Base-by-base conservation (phyloP, 345 rosid genomes). In the Acer campestre region DNA sequence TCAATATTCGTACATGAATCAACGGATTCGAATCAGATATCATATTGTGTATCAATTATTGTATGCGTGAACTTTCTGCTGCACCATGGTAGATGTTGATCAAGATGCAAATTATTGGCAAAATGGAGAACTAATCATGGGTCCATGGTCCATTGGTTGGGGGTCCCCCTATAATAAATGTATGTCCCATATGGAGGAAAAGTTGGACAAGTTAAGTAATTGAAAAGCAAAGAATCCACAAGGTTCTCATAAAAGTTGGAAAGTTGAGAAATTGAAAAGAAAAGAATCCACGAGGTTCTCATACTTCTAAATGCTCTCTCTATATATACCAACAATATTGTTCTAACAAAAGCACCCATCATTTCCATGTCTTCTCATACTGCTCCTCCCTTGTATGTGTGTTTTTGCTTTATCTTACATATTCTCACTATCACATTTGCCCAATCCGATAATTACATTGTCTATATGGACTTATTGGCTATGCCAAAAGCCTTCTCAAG, bases 381-480 rank as follows among this genome's bases (percentile, higher is more conserved):
- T 1, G 55, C 75, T 67, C 22, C 48, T 67, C 38, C 48, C 74
- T 29, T 77, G 22, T 75, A 2, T 27, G 4, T 68, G 23, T 61
- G 62, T 38, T 61, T 78, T 72, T 49, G 25, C 64, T 78, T 82
- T 40, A 14, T 74, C 51, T 38, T 69, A n/a, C 48, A 35, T 35
- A 35, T 23, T 20, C 11, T 75, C 59, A 20, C 65, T 22, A 13
- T 48, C 22, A 61, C 55, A 16, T 53, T 63, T 13, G 86, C 75
- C 8, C 75, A 81, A 46, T 66, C 75, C 29, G 82, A 88, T 56
- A 83, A 75, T 62, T 88, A 84, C 53, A 88, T 88, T 44, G 77
- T 88, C 82, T 72, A 80, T 75, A 88, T 88, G 90, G 87, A 88
- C 87, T 22, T 53, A 14, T 73, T 86, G 25, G 77, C 82, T 71